These are phyloP conservation scores for Cordyceps fumosorosea DNA, from an alignment of 2,329 filamentous ascomycete species.

Conservation along the genomic window DNA sequence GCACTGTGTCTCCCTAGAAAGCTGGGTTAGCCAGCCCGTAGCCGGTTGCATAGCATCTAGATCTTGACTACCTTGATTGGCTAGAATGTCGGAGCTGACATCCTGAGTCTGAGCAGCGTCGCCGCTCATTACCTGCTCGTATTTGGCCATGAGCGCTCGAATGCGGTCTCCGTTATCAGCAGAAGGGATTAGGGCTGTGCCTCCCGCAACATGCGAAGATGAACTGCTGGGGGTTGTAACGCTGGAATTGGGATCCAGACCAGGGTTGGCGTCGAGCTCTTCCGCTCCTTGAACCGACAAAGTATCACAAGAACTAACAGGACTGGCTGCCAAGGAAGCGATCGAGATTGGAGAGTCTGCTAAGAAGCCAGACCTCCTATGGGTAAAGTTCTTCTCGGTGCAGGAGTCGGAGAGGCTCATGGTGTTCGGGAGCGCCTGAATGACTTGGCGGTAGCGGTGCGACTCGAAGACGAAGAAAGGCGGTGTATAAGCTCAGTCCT, in stretches of 20 bases:
- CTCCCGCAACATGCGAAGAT: background rate
- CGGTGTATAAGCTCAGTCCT: too few species aligned
- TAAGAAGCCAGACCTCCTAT: background rate
- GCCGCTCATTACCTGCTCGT: background rate
- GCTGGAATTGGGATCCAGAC: background rate
- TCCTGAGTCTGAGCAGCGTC: background rate
- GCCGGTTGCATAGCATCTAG: too few species aligned
- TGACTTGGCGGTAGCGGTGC: background rate
- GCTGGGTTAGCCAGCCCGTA: too few species aligned
- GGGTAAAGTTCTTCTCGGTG: background rate
- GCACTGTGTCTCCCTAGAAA: too few species aligned
- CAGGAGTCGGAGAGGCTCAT: background rate
- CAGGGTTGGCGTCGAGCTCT: background rate
- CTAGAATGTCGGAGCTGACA: too few species aligned
- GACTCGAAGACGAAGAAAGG: background rate
- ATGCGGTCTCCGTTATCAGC: background rate
- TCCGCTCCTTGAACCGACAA: background rate
- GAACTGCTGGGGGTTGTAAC: background rate
- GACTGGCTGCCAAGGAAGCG: background rate
- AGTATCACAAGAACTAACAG: background rate
- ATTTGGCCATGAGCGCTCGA: slow-evolving; percentile 3
- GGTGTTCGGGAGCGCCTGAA: background rate
- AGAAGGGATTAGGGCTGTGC: background rate
- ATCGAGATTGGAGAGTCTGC: background rate
- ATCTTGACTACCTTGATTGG: too few species aligned